Conservation (phyloP, 139 green algal species). For the Haematococcus lacustris region DNA sequence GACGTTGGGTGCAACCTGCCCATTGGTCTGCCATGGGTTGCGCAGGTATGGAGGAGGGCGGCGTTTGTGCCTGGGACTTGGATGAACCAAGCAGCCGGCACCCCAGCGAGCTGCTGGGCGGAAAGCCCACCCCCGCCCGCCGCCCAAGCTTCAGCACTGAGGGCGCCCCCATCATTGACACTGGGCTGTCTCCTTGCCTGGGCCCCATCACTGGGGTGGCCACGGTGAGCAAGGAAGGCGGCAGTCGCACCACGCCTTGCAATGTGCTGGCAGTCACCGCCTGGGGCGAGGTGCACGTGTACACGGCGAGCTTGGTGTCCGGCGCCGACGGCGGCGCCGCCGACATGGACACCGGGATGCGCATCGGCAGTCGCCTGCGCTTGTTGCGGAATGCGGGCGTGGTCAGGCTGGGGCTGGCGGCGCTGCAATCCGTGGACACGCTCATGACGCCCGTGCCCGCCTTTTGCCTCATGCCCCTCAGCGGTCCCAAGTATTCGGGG, state of each 20-base stretch:
- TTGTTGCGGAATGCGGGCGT: constrained; percentile 21
- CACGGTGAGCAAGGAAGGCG: constrained; percentile 1
- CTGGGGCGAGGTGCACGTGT: constrained; percentile 31
- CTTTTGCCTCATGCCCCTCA: too few relatives aligned
- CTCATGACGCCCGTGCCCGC: too few relatives aligned
- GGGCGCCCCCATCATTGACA: neutral
- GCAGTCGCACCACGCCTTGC: constrained; percentile 16
- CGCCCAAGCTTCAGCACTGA: constrained; percentile 36
- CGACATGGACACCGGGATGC: constrained; percentile 32
- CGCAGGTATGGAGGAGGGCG: constrained; percentile 48
- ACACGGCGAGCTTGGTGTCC: constrained; percentile 22
- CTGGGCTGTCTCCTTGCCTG: neutral
- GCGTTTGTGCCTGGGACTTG: constrained; percentile 45
- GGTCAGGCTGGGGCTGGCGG: constrained; percentile 22
- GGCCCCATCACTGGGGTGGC: neutral
- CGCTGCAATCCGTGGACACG: too few relatives aligned
- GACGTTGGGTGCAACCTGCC: too few relatives aligned
- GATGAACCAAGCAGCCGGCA: constrained; percentile 29
- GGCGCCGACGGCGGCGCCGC: constrained; percentile 13
- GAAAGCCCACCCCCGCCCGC: neutral
- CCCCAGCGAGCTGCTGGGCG: constrained; percentile 7
- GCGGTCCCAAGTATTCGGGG: too few relatives aligned
- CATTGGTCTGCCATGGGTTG: too few relatives aligned
- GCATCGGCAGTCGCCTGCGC: constrained; percentile 35
- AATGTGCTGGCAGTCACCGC: constrained; percentile 25